phyloP scores from a whole-genome alignment of 1,284 basidiomycete species.

The Rhodotorula sp. region DNA sequence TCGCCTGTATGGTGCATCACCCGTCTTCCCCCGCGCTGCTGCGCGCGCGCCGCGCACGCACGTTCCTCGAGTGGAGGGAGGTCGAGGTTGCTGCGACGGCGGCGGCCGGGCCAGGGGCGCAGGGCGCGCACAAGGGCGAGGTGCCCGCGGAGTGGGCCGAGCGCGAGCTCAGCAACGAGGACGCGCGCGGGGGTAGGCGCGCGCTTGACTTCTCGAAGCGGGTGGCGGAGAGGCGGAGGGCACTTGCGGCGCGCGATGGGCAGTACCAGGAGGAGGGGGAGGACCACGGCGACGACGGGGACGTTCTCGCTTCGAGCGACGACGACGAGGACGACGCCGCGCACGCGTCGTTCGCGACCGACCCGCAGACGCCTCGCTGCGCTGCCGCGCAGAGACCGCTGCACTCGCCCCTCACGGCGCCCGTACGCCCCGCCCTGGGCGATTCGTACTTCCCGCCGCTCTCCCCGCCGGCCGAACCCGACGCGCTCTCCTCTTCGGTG shows the following conservation, averaged over 20 bases:
- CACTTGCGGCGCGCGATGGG: neutral
- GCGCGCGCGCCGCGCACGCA: neutral
- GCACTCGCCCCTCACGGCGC: neutral
- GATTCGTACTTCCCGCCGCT: constrained; percentile 14
- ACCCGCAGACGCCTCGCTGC: constrained; percentile 25
- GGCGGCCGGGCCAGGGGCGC: too few relatives aligned
- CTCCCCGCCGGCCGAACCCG: neutral
- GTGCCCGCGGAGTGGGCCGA: constrained; percentile 14
- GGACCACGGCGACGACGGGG: neutral
- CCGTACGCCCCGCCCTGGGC: too few relatives aligned
- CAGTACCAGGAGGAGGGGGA: fast-evolving
- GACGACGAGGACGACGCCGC: neutral
- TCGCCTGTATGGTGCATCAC: constrained; percentile 19
- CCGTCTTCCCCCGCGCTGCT: neutral
- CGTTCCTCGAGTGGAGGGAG: constrained; percentile 39
- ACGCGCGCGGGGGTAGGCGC: constrained; percentile 5
- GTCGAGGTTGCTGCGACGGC: constrained; percentile 28
- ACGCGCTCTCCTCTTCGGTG: neutral
- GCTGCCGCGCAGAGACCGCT: neutral
- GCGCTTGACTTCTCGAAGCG: constrained; percentile 48
- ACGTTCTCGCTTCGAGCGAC: neutral
- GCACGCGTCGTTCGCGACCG: constrained; percentile 9
- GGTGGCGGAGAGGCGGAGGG: constrained; percentile 41
- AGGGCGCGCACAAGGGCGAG: neutral
- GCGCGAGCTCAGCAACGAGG: neutral